A percentile compares a stretch with the other conserved stretches of the same genome.
phyloP scores from a whole-genome alignment of 225 moss, liverwort and hornwort species.

The Physcomitrium patens region DNA sequence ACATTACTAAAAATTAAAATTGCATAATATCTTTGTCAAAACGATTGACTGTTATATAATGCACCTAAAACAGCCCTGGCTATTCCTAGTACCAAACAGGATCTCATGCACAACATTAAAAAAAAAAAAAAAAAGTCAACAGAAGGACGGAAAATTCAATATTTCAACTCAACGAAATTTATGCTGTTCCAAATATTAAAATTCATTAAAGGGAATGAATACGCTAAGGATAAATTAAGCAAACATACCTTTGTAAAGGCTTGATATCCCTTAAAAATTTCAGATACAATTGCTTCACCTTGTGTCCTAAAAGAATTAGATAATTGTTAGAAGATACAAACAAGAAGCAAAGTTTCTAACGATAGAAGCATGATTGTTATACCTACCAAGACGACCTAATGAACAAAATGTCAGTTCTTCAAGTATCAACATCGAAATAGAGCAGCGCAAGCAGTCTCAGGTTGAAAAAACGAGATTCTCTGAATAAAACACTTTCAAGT shows the following conservation, averaged over 20 bases:
- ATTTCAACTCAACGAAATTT: conserved; percentile 17
- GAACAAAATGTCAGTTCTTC: conserved; percentile 1
- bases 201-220: not conserved
- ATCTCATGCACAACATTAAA: conserved; percentile 15
- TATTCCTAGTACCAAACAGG: conserved; percentile 11
- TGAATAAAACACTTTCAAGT: not conserved
- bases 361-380: conserved; percentile 10
- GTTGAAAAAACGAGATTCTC: not conserved
- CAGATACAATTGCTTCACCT: conserved; percentile 90
- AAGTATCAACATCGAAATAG: not conserved
- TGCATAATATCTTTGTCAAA: conserved; percentile 1
- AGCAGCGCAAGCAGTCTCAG: not conserved
- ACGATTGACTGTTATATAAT: conserved; percentile 1
- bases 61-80: conserved; percentile 17
- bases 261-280: conserved; percentile 95
- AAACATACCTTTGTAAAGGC: conserved; percentile 80
- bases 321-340: conserved; percentile 2
- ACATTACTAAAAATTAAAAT: conserved; percentile 25
- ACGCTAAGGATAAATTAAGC: not conserved
- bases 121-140: conserved; percentile 8
- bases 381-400: conserved; percentile 14
- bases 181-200: too few relatives aligned
- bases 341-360: not conserved
- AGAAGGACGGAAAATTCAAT: conserved; percentile 11
- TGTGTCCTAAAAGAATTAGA: conserved; percentile 56